Percentiles rank a stretch among this genome's conserved stretches.
These are phyloP conservation scores for Aureobasidium sp. DNA, from an alignment of 2,329 filamentous ascomycete species.

Conservation along the genomic window DNA sequence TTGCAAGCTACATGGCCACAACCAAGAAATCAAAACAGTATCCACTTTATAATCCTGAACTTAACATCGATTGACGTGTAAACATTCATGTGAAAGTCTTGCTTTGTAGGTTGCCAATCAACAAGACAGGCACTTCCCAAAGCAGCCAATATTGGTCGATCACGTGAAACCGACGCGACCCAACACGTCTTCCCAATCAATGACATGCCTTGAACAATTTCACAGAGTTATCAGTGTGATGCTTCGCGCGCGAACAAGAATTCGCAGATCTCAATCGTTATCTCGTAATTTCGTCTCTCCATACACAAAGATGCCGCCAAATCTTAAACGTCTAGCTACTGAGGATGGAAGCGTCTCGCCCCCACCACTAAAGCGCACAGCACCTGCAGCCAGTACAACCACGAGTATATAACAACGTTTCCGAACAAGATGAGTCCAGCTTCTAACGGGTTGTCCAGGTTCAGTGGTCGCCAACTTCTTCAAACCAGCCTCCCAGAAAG, in stretches of 20 bases:
- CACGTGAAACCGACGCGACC: slow-evolving; percentile 7
- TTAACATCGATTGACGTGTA: background rate
- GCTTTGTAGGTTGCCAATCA: too few relatives aligned
- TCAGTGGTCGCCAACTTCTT: slow-evolving; percentile 77
- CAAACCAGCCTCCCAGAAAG: slow-evolving; percentile 76
- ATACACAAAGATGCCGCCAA: slow-evolving; percentile 7
- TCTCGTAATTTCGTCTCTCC: background rate
- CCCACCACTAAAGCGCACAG: slow-evolving; percentile 49
- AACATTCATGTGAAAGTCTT: slow-evolving; percentile 1
- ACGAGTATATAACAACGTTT: slow-evolving; percentile 32
- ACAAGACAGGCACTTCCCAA: background rate
- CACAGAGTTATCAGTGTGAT: background rate
- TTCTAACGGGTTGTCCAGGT: slow-evolving; percentile 37
- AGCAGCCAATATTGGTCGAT: background rate
- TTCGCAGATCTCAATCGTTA: background rate
- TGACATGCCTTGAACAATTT: background rate
- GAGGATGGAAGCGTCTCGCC: slow-evolving; percentile 47
- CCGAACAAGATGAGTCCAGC: background rate
- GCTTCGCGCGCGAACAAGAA: background rate
- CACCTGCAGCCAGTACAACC: slow-evolving; percentile 43
- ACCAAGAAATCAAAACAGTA: background rate
- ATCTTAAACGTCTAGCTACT: slow-evolving; percentile 32
- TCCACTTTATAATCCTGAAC: background rate
- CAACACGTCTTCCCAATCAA: slow-evolving; percentile 1
- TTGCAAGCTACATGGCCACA: background rate